Evolutionary conservation across 2,329 filamentous ascomycete genomes (phyloP), one percentile per base, ranked within the genome.

Genomic region (Neurospora sp.): DNA sequence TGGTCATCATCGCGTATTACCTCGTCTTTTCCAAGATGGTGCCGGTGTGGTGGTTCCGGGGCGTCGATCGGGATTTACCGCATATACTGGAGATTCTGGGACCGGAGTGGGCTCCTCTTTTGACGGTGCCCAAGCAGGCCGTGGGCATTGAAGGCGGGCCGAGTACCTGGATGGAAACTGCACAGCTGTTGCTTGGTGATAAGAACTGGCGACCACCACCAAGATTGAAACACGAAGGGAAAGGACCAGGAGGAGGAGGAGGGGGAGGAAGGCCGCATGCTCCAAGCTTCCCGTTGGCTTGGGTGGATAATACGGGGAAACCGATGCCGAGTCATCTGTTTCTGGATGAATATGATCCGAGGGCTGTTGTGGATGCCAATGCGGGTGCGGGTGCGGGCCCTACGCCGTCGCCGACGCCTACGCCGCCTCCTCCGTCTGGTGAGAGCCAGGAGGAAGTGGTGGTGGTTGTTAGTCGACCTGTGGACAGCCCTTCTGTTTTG

Each of bases 1-100:
- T 88, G 0, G 72, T 87, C 68, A 84, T 88, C 43, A 68, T 88
- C 11, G 85, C 84, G 1, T 79, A 88, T 73, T 86, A 86, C 71
- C 78, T 85, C 6, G 79, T 80, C 66, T 87, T 88, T 69, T 75
- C 82, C 68, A 87, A 85, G 75, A 68, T 85, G 1, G 77, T 79
- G 11, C 68, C 72, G 3, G 71, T 83, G 4, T 88, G 86, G 86
- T 88, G 86, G 86, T 77, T 85, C 69, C 70, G 73, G 2, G 82
- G 80, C 28, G 80, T 88, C 2, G 77, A 84, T 46, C 81, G 80
- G 17, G 81, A 85, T 71, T 80, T 87, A 10, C 74, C 73, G 5
- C 81, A 84, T 70, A 83, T 87, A 38, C 77, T 75, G 70, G 71
- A 79, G 6, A 73, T 80, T 19, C 72, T 86, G 17, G 81, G 79